A percentile compares a stretch with the other conserved stretches of the same genome.
Evolutionary conservation across 1,284 basidiomycete species (phyloP).

Genomic region (Paramarasmius palmivorus): DNA sequence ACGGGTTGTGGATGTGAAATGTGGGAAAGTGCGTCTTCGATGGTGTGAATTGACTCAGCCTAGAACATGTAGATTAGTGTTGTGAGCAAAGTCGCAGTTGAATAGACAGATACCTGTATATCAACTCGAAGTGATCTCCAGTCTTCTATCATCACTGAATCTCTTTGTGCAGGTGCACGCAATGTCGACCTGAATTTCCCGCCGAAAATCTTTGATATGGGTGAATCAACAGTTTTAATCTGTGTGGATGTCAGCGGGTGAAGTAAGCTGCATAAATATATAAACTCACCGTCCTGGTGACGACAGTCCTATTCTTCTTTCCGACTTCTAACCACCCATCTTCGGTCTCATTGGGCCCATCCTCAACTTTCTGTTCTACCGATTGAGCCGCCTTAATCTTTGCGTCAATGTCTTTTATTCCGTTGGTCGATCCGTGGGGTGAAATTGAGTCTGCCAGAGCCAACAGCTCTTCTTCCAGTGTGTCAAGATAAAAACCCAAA

Average conservation of each 20-base stretch:
- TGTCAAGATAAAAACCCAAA: conserved; percentile 95
- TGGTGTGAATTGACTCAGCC: conserved; percentile 74
- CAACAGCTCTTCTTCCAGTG: conserved; percentile 91
- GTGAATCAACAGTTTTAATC: conserved; percentile 83
- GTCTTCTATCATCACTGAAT: conserved; percentile 90
- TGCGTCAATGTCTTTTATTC: too few species aligned
- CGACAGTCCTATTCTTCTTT: conserved; percentile 82
- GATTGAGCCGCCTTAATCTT: conserved; percentile 15
- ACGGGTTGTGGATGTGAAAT: conserved; percentile 85
- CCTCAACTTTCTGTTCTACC: conserved; percentile 48
- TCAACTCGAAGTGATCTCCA: conserved; percentile 91
- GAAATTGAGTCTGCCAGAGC: conserved; percentile 29
- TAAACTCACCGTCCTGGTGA: conserved; percentile 76
- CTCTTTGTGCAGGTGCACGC: conserved; percentile 79
- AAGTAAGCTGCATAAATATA: neutral
- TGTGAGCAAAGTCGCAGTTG: neutral
- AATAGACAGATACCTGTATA: conserved; percentile 62
- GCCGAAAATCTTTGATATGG: conserved; percentile 91
- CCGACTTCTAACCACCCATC: conserved; percentile 94
- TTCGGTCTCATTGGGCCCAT: conserved; percentile 42
- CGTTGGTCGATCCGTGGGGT: conserved; percentile 20
- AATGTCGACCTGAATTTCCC: conserved; percentile 92
- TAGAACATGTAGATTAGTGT: conserved; percentile 28
- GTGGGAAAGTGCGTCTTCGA: conserved; percentile 82
- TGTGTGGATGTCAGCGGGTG: conserved; percentile 25